These are phyloP conservation scores for Telfairia occidentalis DNA, from an alignment of 331 rosid species.

Conservation along the genomic window DNA sequence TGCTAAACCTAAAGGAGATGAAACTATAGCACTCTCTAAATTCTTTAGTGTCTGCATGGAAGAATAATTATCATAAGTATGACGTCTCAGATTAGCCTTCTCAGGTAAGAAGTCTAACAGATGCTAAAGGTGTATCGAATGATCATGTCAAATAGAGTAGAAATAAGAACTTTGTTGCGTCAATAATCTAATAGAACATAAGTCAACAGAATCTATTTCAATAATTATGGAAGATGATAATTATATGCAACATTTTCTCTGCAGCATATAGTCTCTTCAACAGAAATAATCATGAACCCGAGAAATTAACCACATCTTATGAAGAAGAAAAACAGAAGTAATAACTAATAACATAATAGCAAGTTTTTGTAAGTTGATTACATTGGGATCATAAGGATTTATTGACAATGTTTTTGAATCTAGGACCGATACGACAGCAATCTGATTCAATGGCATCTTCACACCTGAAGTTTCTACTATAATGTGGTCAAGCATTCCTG, in stretches of 20 bases:
- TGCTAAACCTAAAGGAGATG: conserved; percentile 77
- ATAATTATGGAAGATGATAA: background rate
- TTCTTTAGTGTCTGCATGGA: conserved; percentile 50
- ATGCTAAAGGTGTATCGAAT: background rate
- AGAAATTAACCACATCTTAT: background rate
- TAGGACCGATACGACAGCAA: conserved; percentile 76
- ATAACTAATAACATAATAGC: background rate
- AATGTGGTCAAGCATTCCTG: conserved; percentile 96
- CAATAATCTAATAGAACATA: background rate
- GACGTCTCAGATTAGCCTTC: background rate
- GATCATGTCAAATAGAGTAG: background rate
- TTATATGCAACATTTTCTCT: background rate
- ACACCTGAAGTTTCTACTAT: conserved; percentile 69
- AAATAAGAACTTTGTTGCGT: background rate
- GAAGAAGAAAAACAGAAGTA: background rate
- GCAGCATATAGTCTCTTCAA: background rate
- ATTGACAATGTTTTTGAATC: conserved; percentile 77
- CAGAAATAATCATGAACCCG: background rate
- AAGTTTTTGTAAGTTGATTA: conserved; percentile 18
- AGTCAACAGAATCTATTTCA: background rate
- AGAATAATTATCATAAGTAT: conserved; percentile 9
- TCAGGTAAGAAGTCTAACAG: background rate
- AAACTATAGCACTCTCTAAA: conserved; percentile 70
- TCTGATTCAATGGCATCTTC: conserved; percentile 67
- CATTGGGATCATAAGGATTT: conserved; percentile 74